Conservation (phyloP, 2,329 filamentous ascomycete genomes). For the Cordyceps tenuipes region DNA sequence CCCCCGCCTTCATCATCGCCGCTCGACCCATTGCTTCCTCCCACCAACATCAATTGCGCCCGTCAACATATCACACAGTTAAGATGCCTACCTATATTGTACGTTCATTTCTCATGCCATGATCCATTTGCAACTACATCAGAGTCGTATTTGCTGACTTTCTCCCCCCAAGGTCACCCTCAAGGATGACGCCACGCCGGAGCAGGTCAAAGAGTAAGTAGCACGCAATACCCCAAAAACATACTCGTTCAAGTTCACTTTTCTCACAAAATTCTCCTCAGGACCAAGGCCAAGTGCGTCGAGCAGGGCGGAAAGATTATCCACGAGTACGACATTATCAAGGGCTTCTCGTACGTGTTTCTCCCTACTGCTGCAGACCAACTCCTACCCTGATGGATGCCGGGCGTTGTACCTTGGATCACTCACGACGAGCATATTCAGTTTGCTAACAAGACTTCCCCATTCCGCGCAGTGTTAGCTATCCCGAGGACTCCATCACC, state of each 20-base stretch:
- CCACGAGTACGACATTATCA: conserved; percentile 80
- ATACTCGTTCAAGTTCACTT: not conserved
- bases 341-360: conserved; percentile 75
- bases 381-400: not conserved
- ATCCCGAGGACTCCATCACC: conserved; percentile 56
- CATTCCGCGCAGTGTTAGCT: conserved; percentile 53
- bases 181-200: conserved; percentile 58
- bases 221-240: not conserved
- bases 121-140: no score
- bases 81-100: conserved; percentile 53
- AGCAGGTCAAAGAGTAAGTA: conserved; percentile 59
- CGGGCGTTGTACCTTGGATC: not conserved
- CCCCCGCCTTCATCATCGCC: conserved; percentile 12
- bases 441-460: conserved; percentile 1
- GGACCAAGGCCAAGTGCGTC: conserved; percentile 66
- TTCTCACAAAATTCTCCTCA: conserved; percentile 24
- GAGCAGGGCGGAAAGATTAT: conserved; percentile 76
- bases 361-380: not conserved
- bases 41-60: not conserved
- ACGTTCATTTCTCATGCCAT: conserved; percentile 14
- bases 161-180: conserved; percentile 58
- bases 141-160: not conserved
- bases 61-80: conserved; percentile 7
- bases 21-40: conserved; percentile 3
- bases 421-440: not conserved